Evolutionary conservation across 805 yeast genomes (phyloP).

Genomic region (Kazachstania viticola): DNA sequence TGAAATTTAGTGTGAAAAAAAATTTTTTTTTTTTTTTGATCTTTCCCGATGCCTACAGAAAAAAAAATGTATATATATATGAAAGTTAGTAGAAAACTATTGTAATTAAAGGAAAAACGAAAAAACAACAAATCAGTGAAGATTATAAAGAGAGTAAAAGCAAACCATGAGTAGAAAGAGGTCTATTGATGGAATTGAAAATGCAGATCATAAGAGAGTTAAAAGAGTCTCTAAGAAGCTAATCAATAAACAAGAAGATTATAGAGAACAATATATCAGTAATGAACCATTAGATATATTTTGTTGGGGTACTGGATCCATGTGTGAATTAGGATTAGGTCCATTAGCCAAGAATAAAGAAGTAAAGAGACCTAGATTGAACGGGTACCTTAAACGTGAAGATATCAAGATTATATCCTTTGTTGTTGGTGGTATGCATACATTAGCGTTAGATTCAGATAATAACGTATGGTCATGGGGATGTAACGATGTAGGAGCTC

Average conservation of each 20-base stretch:
- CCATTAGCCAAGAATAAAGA: slow-evolving; percentile 86
- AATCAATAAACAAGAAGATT: slow-evolving; percentile 26
- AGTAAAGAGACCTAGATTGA: slow-evolving; percentile 90
- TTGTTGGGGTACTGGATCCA: slow-evolving; percentile 94
- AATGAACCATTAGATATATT: slow-evolving; percentile 55
- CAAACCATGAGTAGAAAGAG: no score
- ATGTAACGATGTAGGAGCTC: slow-evolving; percentile 80
- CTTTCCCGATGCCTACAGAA: background rate
- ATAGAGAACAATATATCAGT: slow-evolving; percentile 23
- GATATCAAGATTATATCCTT: slow-evolving; percentile 67
- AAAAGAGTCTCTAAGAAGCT: slow-evolving; percentile 14
- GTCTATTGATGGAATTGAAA: slow-evolving; percentile 4
- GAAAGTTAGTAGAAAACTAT: background rate
- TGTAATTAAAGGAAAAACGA: no score
- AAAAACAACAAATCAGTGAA: no score
- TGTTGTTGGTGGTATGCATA: slow-evolving; percentile 95
- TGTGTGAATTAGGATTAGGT: slow-evolving; percentile 97
- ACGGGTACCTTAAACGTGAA: slow-evolving; percentile 56
- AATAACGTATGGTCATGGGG: slow-evolving; percentile 98
- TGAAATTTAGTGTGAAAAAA: slow-evolving; percentile 16
- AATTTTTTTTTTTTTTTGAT: slow-evolving; percentile 2
- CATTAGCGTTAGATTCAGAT: slow-evolving; percentile 63
- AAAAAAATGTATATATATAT: background rate
- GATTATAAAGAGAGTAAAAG: no score
- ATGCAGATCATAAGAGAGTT: slow-evolving; percentile 1